Evolutionary conservation across 2,329 filamentous ascomycete genomes (phyloP).

Genomic region (Colletotrichum endophyticum): DNA sequence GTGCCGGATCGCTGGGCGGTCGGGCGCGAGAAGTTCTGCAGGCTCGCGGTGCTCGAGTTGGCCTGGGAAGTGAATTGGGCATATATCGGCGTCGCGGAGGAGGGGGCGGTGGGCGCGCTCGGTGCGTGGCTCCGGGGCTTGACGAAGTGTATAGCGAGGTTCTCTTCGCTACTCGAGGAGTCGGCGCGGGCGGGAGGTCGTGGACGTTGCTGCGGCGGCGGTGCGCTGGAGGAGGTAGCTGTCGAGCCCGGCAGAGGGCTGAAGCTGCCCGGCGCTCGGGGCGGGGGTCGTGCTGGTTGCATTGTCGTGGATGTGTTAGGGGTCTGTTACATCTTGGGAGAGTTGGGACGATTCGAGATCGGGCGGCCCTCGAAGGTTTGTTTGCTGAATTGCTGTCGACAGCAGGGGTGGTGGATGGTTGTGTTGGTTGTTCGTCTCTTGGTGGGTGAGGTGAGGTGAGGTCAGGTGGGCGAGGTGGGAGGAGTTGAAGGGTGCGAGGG

Average conservation of each 20-base stretch:
- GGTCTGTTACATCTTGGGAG: conserved; percentile 48
- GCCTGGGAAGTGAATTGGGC: conserved; percentile 50
- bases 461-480: not conserved
- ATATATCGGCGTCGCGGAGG: conserved; percentile 42
- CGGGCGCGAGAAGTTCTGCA: conserved; percentile 66
- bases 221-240: conserved; percentile 28
- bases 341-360: conserved; percentile 20
- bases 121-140: conserved; percentile 43
- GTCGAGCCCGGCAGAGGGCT: conserved; percentile 49
- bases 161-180: conserved; percentile 51
- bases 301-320: conserved; percentile 40
- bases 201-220: conserved; percentile 30
- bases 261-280: conserved; percentile 61
- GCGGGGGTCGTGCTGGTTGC: conserved; percentile 53
- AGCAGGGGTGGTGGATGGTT: not conserved
- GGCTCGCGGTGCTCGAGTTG: conserved; percentile 52
- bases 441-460: not conserved
- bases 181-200: conserved; percentile 45
- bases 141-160: conserved; percentile 44
- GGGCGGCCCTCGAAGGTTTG: not conserved
- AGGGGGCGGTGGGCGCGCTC: conserved; percentile 17
- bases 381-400: not conserved
- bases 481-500: not conserved
- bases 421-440: not conserved
- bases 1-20: conserved; percentile 33